These are phyloP conservation scores for Orychophragmus violaceus DNA, from an alignment of 345 rosid species.

Conservation along the genomic window DNA sequence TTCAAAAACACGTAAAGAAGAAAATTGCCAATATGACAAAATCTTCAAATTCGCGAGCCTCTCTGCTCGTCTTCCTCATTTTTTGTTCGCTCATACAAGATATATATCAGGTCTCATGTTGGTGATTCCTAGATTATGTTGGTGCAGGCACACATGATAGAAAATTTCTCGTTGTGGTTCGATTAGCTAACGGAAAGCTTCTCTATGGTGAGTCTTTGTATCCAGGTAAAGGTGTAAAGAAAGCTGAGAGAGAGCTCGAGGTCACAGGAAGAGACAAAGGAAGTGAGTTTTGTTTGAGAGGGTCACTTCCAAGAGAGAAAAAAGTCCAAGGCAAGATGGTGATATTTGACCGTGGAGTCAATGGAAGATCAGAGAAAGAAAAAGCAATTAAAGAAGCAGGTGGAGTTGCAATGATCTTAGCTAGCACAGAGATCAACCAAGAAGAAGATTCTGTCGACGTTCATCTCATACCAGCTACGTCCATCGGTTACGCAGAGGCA, in stretches of 20 bases:
- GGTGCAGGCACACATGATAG: slow-evolving; percentile 92
- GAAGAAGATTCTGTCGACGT: slow-evolving; percentile 84
- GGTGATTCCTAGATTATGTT: too few species aligned
- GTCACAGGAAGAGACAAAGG: slow-evolving; percentile 59
- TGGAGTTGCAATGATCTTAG: slow-evolving; percentile 85
- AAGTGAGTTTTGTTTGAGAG: slow-evolving; percentile 69
- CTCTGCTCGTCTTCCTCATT: too few species aligned
- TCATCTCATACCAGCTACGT: slow-evolving; percentile 80
- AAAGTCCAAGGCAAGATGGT: slow-evolving; percentile 79
- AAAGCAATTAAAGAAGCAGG: slow-evolving; percentile 80
- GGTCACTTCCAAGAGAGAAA: slow-evolving; percentile 61
- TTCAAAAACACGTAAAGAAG: too few species aligned
- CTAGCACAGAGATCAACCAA: slow-evolving; percentile 66
- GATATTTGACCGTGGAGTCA: slow-evolving; percentile 77
- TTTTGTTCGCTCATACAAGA: too few species aligned
- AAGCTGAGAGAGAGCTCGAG: slow-evolving; percentile 45
- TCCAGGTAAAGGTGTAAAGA: slow-evolving; percentile 46
- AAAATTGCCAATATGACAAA: too few species aligned
- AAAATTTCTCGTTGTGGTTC: slow-evolving; percentile 66
- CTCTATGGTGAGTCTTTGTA: slow-evolving; percentile 78
- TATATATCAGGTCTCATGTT: too few species aligned
- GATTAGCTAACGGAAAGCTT: slow-evolving; percentile 46
- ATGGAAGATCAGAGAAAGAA: slow-evolving; percentile 88
- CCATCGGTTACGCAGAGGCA: slow-evolving; percentile 55
- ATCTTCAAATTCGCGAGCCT: too few species aligned